phyloP scores from a whole-genome alignment of 2,329 filamentous ascomycete genomes.

The Madurella mycetomatis region DNA sequence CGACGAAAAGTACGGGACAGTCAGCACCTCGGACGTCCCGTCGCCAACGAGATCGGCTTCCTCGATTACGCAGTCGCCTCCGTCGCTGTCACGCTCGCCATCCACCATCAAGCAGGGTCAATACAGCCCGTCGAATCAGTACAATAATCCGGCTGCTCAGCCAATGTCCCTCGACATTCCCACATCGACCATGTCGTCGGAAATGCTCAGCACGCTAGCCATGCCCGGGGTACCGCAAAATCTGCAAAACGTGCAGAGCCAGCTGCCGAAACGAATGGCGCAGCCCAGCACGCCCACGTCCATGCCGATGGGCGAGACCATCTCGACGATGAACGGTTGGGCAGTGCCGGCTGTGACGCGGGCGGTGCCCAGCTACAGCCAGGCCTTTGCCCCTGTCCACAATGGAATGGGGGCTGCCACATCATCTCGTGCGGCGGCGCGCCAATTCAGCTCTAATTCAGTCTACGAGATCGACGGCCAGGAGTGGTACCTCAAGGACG shows the following conservation, averaged over 20 bases:
- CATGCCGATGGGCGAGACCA: slow-evolving; percentile 24
- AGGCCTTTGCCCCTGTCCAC: slow-evolving; percentile 17
- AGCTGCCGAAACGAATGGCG: slow-evolving; percentile 12
- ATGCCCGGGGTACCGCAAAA: slow-evolving; percentile 23
- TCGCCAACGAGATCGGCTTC: slow-evolving; percentile 42
- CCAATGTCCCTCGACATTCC: slow-evolving; percentile 26
- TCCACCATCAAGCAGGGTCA: slow-evolving; percentile 28
- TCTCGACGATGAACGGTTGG: slow-evolving; percentile 22
- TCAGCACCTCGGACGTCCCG: slow-evolving; percentile 56
- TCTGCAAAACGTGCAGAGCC: slow-evolving; percentile 22
- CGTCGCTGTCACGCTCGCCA: slow-evolving; percentile 19
- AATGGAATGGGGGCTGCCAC: slow-evolving; percentile 6
- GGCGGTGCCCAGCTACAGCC: slow-evolving; percentile 19
- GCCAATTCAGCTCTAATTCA: slow-evolving; percentile 29
- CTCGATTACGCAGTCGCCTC: slow-evolving; percentile 20
- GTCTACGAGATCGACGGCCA: slow-evolving; percentile 45
- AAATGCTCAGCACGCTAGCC: slow-evolving; percentile 27
- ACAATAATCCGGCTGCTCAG: slow-evolving; percentile 29
- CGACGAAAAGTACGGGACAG: slow-evolving; percentile 74
- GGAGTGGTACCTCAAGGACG: slow-evolving; percentile 55
- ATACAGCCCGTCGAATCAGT: slow-evolving; percentile 35
- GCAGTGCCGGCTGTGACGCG: slow-evolving; percentile 15
- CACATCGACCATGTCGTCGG: slow-evolving; percentile 27
- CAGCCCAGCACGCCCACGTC: slow-evolving; percentile 16
- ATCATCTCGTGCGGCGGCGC: slow-evolving; percentile 25